Evolutionary conservation across 257 asterid genomes (phyloP).

Genomic region (Solanum bulbocastanum): DNA sequence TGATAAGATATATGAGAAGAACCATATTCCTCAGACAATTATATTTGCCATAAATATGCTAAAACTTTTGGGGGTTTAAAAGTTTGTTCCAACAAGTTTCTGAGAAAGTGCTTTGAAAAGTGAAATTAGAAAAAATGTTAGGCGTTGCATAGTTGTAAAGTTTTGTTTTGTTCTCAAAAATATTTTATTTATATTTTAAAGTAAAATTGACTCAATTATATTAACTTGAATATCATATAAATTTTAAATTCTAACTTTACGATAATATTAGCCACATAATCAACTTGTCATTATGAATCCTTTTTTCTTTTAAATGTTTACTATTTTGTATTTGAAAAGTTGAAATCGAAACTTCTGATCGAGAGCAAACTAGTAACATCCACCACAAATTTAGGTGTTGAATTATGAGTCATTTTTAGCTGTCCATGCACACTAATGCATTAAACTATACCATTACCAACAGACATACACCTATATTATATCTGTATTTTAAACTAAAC

Average conservation of each 20-base stretch:
- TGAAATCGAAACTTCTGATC: accelerated
- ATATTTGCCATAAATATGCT: neutral
- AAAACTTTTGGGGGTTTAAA: neutral
- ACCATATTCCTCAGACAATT: neutral
- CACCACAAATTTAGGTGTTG: neutral
- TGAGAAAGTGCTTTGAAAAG: neutral
- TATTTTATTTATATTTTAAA: neutral
- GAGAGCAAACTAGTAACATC: neutral
- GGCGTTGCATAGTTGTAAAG: neutral
- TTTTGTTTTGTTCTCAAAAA: neutral
- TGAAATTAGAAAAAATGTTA: neutral
- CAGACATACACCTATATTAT: neutral
- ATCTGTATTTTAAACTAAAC: neutral
- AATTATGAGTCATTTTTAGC: neutral
- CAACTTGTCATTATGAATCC: too few species aligned
- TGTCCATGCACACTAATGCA: neutral
- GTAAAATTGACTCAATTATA: neutral
- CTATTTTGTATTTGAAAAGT: too few species aligned
- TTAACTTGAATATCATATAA: too few species aligned
- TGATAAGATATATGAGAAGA: neutral
- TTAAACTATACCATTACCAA: neutral
- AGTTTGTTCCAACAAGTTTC: neutral
- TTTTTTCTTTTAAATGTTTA: too few species aligned
- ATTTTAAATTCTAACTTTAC: neutral
- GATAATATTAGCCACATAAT: too few species aligned